These are phyloP conservation scores for Colletotrichum viniferum DNA, from an alignment of 2,329 filamentous ascomycete genomes.

Conservation along the genomic window DNA sequence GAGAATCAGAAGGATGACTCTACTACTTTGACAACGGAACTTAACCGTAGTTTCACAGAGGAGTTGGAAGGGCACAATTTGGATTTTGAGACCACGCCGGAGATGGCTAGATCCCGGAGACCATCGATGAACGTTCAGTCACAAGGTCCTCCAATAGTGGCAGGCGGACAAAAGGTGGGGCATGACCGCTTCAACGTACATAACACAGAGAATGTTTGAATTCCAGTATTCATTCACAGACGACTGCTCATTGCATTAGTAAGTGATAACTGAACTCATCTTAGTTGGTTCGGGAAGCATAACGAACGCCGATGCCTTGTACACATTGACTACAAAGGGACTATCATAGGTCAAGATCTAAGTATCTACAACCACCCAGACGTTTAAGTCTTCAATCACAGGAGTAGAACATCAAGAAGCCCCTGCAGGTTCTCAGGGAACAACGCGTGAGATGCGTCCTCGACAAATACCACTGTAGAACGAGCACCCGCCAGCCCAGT, in stretches of 20 bases:
- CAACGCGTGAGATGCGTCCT: background rate
- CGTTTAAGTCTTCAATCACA: background rate
- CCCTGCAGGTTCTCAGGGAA: background rate
- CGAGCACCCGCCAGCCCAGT: background rate
- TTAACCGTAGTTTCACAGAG: background rate
- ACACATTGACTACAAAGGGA: background rate
- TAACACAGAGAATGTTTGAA: background rate
- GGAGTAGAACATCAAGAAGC: background rate
- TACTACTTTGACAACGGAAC: background rate
- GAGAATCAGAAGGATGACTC: background rate
- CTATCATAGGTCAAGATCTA: rapidly evolving
- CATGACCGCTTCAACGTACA: background rate
- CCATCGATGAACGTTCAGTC: background rate
- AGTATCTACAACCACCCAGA: background rate
- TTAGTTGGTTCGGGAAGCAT: background rate
- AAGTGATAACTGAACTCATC: background rate
- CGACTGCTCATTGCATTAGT: background rate
- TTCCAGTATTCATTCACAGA: background rate
- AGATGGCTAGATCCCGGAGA: background rate
- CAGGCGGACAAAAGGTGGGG: background rate
- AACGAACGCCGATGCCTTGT: background rate
- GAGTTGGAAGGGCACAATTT: background rate
- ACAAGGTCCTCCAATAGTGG: background rate
- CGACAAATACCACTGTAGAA: background rate
- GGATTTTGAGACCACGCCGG: background rate